These are phyloP conservation scores for Amauroascus niger DNA, from an alignment of 2,329 filamentous ascomycete species.

Conservation along the genomic window DNA sequence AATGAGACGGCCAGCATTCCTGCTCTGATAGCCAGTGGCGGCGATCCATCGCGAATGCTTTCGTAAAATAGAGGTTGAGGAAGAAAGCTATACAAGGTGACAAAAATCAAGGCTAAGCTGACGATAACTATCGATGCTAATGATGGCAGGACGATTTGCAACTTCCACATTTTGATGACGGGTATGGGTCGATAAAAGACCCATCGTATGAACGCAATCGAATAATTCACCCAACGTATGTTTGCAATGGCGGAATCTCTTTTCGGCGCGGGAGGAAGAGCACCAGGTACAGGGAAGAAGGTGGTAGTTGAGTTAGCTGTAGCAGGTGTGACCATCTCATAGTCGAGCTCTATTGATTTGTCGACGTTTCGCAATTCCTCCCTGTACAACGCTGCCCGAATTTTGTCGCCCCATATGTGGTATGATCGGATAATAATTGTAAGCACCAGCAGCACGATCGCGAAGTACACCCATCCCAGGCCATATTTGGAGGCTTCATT, in stretches of 20 bases:
- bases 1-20: slow-evolving; percentile 89
- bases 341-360: slow-evolving; percentile 51
- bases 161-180: slow-evolving; percentile 57
- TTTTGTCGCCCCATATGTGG: slow-evolving; percentile 88
- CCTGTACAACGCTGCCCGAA: slow-evolving; percentile 79
- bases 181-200: slow-evolving; percentile 82
- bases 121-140: slow-evolving; percentile 61
- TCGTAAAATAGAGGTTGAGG: slow-evolving; percentile 83
- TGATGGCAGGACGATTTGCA: slow-evolving; percentile 70
- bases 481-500: slow-evolving; percentile 73
- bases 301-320: slow-evolving; percentile 56
- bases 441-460: slow-evolving; percentile 57
- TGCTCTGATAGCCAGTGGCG: slow-evolving; percentile 72
- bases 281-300: slow-evolving; percentile 61
- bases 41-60: slow-evolving; percentile 77
- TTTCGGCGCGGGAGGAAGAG: slow-evolving; percentile 49
- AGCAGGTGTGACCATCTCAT: slow-evolving; percentile 51
- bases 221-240: slow-evolving; percentile 63
- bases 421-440: slow-evolving; percentile 65
- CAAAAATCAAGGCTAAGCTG: slow-evolving; percentile 58
- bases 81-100: slow-evolving; percentile 72
- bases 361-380: slow-evolving; percentile 56
- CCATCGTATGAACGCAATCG: slow-evolving; percentile 74
- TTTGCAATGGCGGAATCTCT: slow-evolving; percentile 64
- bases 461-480: slow-evolving; percentile 80